Evolutionary conservation across 768 basidiomycete genomes (phyloP).

Genomic region (Tephrocybe rancida): DNA sequence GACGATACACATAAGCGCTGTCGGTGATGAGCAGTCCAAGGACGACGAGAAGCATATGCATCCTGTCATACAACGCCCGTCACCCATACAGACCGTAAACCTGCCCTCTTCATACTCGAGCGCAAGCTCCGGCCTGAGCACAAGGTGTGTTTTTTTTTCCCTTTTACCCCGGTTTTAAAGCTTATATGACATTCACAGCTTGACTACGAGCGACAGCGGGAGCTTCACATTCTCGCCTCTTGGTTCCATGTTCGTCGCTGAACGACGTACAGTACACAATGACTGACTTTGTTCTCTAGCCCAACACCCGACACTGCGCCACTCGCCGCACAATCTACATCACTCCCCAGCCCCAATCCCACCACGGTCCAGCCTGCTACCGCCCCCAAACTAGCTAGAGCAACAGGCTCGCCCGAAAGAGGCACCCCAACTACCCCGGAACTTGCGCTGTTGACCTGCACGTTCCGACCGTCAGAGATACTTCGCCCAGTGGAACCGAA

Average conservation of each 20-base stretch:
- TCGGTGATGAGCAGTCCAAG: conserved; percentile 28
- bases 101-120: conserved; percentile 12
- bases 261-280: not conserved
- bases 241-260: not conserved
- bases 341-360: not conserved
- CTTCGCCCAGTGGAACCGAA: conserved; percentile 26
- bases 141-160: conserved; percentile 9
- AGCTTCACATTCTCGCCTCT: conserved; percentile 2
- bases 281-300: not conserved
- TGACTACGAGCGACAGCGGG: conserved; percentile 8
- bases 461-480: conserved; percentile 43
- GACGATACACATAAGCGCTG: conserved; percentile 16
- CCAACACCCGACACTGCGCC: not conserved
- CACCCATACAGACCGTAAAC: conserved; percentile 18
- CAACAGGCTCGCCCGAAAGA: not conserved
- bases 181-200: not conserved
- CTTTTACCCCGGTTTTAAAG: not conserved
- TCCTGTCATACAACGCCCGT: conserved; percentile 42
- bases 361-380: not conserved
- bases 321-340: not conserved
- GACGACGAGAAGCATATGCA: conserved; percentile 55
- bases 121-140: conserved; percentile 1
- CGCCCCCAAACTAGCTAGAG: not conserved
- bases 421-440: not conserved
- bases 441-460: conserved; percentile 39